These are phyloP conservation scores for Saccharomyces hybrid DNA, from an alignment of 1,139 yeast species.

Conservation along the genomic window DNA sequence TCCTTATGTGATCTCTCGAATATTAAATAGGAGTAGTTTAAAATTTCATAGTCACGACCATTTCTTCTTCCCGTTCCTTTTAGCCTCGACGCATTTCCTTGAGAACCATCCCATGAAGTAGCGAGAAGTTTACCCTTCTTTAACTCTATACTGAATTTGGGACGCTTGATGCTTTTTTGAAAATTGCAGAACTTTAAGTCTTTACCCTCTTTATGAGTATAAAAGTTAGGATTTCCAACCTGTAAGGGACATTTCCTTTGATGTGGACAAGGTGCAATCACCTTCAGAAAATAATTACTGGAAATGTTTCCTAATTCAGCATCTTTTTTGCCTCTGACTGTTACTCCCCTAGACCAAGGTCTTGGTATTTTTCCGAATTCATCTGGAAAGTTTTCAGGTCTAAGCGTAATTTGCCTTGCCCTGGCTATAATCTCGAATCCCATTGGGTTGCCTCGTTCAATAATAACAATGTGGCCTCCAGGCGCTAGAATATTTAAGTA, in stretches of 20 bases:
- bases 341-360: constrained; percentile 54
- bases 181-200: constrained; percentile 70
- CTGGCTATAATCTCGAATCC: constrained; percentile 87
- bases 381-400: constrained; percentile 61
- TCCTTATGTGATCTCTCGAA: constrained; percentile 49
- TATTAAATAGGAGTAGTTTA: constrained; percentile 70
- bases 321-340: constrained; percentile 29
- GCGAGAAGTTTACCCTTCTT: constrained; percentile 76
- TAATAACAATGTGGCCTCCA: constrained; percentile 65
- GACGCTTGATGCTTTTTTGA: constrained; percentile 66
- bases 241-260: constrained; percentile 85
- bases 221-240: constrained; percentile 61
- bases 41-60: constrained; percentile 64
- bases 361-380: constrained; percentile 65
- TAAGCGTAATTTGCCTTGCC: constrained; percentile 79
- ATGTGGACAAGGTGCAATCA: constrained; percentile 88
- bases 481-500: constrained; percentile 60
- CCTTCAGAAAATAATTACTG: constrained; percentile 46
- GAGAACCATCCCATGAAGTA: constrained; percentile 59
- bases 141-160: constrained; percentile 67
- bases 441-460: constrained; percentile 84
- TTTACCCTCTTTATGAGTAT: constrained; percentile 54
- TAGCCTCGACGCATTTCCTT: constrained; percentile 39
- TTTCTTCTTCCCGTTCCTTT: constrained; percentile 68
- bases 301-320: constrained; percentile 15